These are phyloP conservation scores for Monilinia vaccinii-corymbosi DNA, from an alignment of 2,329 filamentous ascomycete species.

Conservation along the genomic window DNA sequence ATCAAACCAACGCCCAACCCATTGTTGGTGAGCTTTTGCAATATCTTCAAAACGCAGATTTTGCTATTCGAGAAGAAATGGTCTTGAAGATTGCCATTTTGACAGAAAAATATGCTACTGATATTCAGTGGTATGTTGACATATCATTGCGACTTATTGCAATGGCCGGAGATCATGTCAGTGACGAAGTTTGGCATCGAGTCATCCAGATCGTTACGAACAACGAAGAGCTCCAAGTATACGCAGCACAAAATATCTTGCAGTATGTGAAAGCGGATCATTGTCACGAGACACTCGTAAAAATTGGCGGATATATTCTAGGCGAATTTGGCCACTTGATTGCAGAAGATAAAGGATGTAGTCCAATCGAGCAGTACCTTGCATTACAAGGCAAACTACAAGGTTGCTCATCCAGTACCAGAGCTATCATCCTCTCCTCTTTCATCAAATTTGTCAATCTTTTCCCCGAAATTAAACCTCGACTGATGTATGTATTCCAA, in stretches of 20 bases:
- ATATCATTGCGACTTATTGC: constrained; percentile 90
- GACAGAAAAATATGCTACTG: constrained; percentile 96
- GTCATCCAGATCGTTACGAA: constrained; percentile 99
- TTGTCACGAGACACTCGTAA: constrained; percentile 94
- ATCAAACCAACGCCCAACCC: constrained; percentile 83
- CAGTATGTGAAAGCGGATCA: constrained; percentile 88
- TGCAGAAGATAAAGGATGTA: constrained; percentile 83
- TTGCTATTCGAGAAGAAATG: constrained; percentile 98
- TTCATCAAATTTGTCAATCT: constrained; percentile 98
- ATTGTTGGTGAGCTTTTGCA: constrained; percentile 91
- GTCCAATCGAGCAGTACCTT: constrained; percentile 94
- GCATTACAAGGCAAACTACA: constrained; percentile 85
- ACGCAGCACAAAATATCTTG: constrained; percentile 86
- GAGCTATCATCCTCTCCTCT: constrained; percentile 88
- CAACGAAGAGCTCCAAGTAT: constrained; percentile 95
- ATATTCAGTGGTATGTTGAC: constrained; percentile 99
- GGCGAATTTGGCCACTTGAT: constrained; percentile 97
- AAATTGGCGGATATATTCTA: constrained; percentile 92
- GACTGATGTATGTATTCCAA: constrained; percentile 81
- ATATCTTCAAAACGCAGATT: constrained; percentile 93
- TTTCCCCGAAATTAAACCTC: constrained; percentile 96
- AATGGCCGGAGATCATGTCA: constrained; percentile 96
- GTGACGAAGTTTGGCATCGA: constrained; percentile 97
- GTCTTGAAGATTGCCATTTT: constrained; percentile 97
- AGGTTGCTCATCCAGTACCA: constrained; percentile 77